Percentiles rank a stretch among this genome's conserved stretches.
phyloP scores from a whole-genome alignment of 2,329 filamentous ascomycete species.

The Aureobasidium pullulans region DNA sequence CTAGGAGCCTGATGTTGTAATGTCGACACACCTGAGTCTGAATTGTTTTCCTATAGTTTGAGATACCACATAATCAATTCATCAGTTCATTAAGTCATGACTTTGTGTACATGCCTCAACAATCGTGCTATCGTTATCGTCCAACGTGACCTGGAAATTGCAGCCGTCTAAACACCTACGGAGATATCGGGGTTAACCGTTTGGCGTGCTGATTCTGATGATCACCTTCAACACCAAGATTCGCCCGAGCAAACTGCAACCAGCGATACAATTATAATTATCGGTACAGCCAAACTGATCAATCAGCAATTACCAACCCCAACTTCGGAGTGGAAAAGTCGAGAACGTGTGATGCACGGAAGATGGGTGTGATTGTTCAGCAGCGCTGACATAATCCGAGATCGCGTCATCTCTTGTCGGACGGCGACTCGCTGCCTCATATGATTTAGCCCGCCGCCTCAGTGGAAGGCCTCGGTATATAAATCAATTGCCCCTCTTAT shows the following conservation, averaged over 20 bases:
- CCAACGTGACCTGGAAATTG: too few species aligned
- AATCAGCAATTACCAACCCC: background rate
- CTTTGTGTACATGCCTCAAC: too few species aligned
- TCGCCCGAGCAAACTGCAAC: too few species aligned
- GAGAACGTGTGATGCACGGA: background rate
- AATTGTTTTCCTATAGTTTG: background rate
- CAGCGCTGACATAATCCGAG: constrained; percentile 8
- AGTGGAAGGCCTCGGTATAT: background rate
- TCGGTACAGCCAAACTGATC: too few species aligned
- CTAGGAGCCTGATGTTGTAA: background rate
- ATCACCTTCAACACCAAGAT: too few species aligned
- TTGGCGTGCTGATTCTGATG: too few species aligned
- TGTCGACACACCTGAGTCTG: background rate
- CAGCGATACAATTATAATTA: too few species aligned
- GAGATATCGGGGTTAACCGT: too few species aligned
- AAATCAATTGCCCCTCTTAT: background rate
- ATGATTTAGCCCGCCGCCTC: background rate
- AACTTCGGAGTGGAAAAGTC: background rate
- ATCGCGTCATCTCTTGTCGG: constrained; percentile 1
- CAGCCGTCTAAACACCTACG: too few species aligned
- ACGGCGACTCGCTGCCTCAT: background rate
- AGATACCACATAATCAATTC: background rate
- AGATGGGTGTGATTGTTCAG: constrained; percentile 9
- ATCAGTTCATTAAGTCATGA: too few species aligned
- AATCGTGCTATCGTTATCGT: too few species aligned